Evolutionary conservation across 2,329 filamentous ascomycete species (phyloP).

Genomic region (Apiospora malaysiana): DNA sequence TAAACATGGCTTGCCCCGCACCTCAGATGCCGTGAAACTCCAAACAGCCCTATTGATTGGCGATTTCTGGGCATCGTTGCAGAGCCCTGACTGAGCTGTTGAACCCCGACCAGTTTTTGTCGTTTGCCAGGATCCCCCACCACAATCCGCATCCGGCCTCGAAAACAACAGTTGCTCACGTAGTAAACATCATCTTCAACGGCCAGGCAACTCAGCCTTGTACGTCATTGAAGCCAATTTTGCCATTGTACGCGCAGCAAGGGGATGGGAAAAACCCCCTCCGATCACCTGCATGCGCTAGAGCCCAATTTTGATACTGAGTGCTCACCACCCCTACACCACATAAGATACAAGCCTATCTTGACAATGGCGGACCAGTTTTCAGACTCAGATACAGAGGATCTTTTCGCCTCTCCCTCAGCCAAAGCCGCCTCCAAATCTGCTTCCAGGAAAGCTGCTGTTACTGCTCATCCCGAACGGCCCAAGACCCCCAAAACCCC

Average conservation of each 20-base stretch:
- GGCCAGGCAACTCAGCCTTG: conserved; percentile 13
- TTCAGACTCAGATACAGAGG: conserved; percentile 55
- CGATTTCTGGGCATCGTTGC: neutral
- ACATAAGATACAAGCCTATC: neutral
- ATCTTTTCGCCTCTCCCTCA: conserved; percentile 53
- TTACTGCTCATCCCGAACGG: conserved; percentile 34
- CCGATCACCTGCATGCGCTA: neutral
- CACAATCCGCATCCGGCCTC: conserved; percentile 10
- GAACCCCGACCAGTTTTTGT: conserved; percentile 3
- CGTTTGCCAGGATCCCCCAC: conserved; percentile 3
- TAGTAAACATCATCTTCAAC: neutral
- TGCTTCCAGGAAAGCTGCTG: conserved; percentile 32
- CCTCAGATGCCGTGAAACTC: conserved; percentile 5
- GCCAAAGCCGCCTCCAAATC: conserved; percentile 40
- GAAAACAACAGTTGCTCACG: neutral
- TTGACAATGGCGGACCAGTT: conserved; percentile 33
- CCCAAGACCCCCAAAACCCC: conserved; percentile 55
- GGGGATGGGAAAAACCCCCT: neutral
- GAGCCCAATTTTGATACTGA: neutral
- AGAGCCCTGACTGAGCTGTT: neutral
- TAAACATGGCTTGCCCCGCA: conserved; percentile 6
- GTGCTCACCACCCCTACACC: neutral
- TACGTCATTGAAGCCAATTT: conserved; percentile 14
- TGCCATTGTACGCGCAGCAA: neutral
- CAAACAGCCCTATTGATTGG: conserved; percentile 2